These are phyloP conservation scores for Lizonia empirigonia DNA, from an alignment of 2,329 filamentous ascomycete genomes.

Conservation along the genomic window DNA sequence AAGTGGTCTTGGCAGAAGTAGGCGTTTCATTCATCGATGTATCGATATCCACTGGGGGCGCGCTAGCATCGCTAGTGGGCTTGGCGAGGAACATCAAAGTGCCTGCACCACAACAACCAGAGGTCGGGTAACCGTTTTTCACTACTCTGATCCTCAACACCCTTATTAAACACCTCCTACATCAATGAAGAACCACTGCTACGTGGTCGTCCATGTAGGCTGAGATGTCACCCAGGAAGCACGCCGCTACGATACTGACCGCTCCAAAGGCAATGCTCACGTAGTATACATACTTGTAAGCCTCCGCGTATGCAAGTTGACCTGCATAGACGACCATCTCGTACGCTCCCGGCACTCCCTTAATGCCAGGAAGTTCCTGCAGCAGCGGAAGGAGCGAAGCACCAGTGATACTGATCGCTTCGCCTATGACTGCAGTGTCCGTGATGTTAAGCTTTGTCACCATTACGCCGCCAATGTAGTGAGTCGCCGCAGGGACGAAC, in stretches of 20 bases:
- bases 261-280: constrained; percentile 66
- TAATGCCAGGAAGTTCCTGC: constrained; percentile 51
- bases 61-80: no score
- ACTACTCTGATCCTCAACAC: no score
- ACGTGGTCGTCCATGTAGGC: constrained; percentile 37
- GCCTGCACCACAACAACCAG: no score
- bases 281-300: constrained; percentile 67
- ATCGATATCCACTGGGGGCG: no score
- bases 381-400: constrained; percentile 54
- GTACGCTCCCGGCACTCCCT: constrained; percentile 51
- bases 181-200: no score
- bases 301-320: constrained; percentile 62
- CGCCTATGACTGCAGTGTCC: constrained; percentile 57
- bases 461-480: constrained; percentile 45
- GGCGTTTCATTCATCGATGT: no score
- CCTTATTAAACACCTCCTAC: no score
- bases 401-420: constrained; percentile 51
- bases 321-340: constrained; percentile 58
- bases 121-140: no score
- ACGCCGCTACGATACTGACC: constrained; percentile 60
- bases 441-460: constrained; percentile 58
- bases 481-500: constrained; percentile 30
- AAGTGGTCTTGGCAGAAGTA: no score
- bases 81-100: no score
- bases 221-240: constrained; percentile 64